These are phyloP conservation scores for Auriculariales sp. DNA, from an alignment of 768 basidiomycete species.

Conservation along the genomic window DNA sequence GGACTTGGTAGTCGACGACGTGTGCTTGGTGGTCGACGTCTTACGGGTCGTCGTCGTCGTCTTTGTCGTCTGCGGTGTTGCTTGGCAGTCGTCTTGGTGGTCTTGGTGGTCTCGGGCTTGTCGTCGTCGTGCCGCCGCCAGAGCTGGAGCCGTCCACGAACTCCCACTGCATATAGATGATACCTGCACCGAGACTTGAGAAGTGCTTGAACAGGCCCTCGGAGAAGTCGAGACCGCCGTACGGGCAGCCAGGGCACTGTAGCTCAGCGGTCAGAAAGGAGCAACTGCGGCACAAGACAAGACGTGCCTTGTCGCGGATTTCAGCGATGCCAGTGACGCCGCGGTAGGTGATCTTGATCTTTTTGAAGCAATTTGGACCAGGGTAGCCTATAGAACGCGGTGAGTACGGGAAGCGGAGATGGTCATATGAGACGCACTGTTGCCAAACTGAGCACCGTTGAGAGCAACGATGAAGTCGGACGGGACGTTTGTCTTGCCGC, in stretches of 20 bases:
- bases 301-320: constrained; percentile 26
- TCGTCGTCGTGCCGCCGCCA: constrained; percentile 16
- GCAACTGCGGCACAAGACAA: not conserved
- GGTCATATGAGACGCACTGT: not conserved
- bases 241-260: constrained; percentile 55
- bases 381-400: constrained; percentile 29
- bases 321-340: not conserved
- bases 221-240: constrained; percentile 53
- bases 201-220: constrained; percentile 53
- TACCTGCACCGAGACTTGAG: constrained; percentile 29
- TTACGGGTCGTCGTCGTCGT: not conserved
- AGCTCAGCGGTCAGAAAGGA: constrained; percentile 2
- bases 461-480: constrained; percentile 24
- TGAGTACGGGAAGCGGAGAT: not conserved
- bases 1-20: not conserved
- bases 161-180: constrained; percentile 48
- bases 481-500: constrained; percentile 17
- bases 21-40: not conserved
- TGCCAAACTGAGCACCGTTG: constrained; percentile 14
- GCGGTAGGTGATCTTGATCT: constrained; percentile 42
- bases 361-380: constrained; percentile 45
- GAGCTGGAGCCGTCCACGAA: constrained; percentile 27
- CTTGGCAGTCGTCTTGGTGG: constrained; percentile 13
- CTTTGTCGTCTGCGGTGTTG: constrained; percentile 9
- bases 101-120: constrained; percentile 14